A percentile compares a stretch with the other conserved stretches of the same genome.
These are phyloP conservation scores for Metschnikowia gelsemii DNA, from an alignment of 805 yeast species.

Conservation along the genomic window DNA sequence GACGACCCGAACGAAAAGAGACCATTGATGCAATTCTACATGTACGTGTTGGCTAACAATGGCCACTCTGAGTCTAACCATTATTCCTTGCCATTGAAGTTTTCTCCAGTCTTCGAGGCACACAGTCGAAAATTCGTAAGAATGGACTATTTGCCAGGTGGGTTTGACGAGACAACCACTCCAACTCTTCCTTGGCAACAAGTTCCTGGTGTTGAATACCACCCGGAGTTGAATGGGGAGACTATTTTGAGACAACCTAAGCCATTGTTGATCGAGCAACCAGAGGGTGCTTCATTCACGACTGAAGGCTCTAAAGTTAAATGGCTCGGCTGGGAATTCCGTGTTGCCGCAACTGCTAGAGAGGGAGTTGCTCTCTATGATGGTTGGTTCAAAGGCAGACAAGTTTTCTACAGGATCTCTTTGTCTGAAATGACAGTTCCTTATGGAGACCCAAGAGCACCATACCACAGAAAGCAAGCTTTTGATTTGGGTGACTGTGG, in stretches of 20 bases:
- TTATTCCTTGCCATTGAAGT: constrained; percentile 70
- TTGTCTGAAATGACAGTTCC: constrained; percentile 87
- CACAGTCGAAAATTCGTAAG: constrained; percentile 59
- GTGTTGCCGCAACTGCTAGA: constrained; percentile 66
- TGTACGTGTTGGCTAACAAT: constrained; percentile 65
- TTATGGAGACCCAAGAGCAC: constrained; percentile 81
- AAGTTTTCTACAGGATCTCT: constrained; percentile 68
- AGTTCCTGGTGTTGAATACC: constrained; percentile 66
- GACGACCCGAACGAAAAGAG: constrained; percentile 60
- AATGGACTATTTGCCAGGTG: constrained; percentile 73
- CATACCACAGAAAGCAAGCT: constrained; percentile 83
- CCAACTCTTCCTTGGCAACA: constrained; percentile 62
- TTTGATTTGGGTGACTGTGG: constrained; percentile 86
- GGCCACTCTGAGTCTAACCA: constrained; percentile 71
- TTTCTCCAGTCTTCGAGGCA: constrained; percentile 71
- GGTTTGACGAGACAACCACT: constrained; percentile 58
- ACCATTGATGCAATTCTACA: constrained; percentile 69
- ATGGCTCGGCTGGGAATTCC: constrained; percentile 87
- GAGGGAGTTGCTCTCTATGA: constrained; percentile 80
- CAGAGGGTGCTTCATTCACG: constrained; percentile 75
- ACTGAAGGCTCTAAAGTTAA: constrained; percentile 57
- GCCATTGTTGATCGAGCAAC: constrained; percentile 68
- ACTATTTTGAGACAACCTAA: constrained; percentile 53
- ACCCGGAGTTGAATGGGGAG: constrained; percentile 66
- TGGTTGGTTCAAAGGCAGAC: constrained; percentile 72